phyloP scores from a whole-genome alignment of 2,329 filamentous ascomycete genomes.

The Triangularia setosa region DNA sequence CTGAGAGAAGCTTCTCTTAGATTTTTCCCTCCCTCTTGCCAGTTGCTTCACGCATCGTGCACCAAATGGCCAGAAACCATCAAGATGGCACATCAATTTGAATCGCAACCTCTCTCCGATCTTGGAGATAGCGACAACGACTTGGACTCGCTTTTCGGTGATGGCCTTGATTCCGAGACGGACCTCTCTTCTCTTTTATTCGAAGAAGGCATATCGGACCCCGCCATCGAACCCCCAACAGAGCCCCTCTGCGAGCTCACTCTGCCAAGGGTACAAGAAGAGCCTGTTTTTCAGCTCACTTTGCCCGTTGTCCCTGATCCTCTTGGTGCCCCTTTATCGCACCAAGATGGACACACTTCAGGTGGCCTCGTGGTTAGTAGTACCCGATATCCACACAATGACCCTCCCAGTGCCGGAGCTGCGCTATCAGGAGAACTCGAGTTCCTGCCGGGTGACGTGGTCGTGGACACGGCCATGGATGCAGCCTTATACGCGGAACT shows the following conservation, averaged over 20 bases:
- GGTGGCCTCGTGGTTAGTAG: conserved; percentile 25
- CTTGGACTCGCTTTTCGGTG: conserved; percentile 23
- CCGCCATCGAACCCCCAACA: background rate
- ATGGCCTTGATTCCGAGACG: conserved; percentile 9
- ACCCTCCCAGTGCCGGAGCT: background rate
- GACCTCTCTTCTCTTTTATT: conserved; percentile 15
- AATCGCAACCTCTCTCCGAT: background rate
- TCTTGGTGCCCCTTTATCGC: conserved; percentile 20
- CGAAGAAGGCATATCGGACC: conserved; percentile 6
- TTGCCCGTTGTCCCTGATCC: conserved; percentile 25
- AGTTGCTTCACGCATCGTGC: background rate
- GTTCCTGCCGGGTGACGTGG: background rate
- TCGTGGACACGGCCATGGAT: background rate
- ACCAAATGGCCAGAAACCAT: background rate
- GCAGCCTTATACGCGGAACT: background rate
- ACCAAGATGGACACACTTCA: conserved; percentile 26
- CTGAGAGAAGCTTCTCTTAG: too few species aligned
- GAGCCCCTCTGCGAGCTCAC: background rate
- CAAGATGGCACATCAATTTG: background rate
- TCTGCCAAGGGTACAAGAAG: background rate
- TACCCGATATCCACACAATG: conserved; percentile 9
- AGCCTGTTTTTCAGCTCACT: conserved; percentile 1
- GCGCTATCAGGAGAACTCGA: background rate
- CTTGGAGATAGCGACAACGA: conserved; percentile 12
- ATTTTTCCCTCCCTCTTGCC: background rate